Evolutionary conservation across 2,329 filamentous ascomycete genomes (phyloP).

Genomic region (Chaetothyriales sp.): DNA sequence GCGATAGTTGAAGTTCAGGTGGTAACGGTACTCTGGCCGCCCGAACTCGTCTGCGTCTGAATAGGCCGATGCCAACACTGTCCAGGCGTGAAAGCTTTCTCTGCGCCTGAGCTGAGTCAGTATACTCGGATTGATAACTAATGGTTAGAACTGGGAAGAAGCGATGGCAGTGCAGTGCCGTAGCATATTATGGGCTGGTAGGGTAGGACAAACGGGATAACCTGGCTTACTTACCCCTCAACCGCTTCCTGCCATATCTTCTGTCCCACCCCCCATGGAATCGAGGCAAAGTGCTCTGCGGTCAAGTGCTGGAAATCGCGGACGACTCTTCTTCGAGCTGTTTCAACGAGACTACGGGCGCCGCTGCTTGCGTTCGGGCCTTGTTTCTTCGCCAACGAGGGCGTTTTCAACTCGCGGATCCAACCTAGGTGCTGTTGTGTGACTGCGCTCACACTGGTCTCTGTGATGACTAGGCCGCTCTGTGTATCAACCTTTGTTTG

Average conservation of each 20-base stretch:
- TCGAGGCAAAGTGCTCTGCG: slow-evolving; percentile 21
- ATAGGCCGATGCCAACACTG: slow-evolving; percentile 26
- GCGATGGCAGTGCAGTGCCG: too few species aligned
- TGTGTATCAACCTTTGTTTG: slow-evolving; percentile 8
- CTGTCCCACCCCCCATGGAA: slow-evolving; percentile 27
- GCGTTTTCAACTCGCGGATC: slow-evolving; percentile 12
- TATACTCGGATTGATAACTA: too few species aligned
- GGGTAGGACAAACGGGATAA: too few species aligned
- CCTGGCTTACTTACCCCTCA: slow-evolving; percentile 20
- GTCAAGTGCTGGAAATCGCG: slow-evolving; percentile 25
- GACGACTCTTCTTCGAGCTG: slow-evolving; percentile 10
- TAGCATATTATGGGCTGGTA: too few species aligned
- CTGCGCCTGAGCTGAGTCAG: slow-evolving; percentile 4
- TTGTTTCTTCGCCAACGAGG: slow-evolving; percentile 4
- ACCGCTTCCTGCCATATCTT: slow-evolving; percentile 27
- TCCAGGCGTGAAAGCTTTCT: slow-evolving; percentile 30
- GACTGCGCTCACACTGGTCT: slow-evolving; percentile 7
- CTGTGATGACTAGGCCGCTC: slow-evolving; percentile 12
- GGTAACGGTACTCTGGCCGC: slow-evolving; percentile 18
- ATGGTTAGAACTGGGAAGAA: too few species aligned
- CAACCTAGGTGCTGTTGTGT: slow-evolving; percentile 10
- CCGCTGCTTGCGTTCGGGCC: slow-evolving; percentile 2
- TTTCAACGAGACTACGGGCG: slow-evolving; percentile 11
- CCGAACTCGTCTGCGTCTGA: slow-evolving; percentile 21
- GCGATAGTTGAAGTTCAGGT: slow-evolving; percentile 20